phyloP scores from a whole-genome alignment of 2,329 filamentous ascomycete species.

The Pseudogymnoascus sp. region DNA sequence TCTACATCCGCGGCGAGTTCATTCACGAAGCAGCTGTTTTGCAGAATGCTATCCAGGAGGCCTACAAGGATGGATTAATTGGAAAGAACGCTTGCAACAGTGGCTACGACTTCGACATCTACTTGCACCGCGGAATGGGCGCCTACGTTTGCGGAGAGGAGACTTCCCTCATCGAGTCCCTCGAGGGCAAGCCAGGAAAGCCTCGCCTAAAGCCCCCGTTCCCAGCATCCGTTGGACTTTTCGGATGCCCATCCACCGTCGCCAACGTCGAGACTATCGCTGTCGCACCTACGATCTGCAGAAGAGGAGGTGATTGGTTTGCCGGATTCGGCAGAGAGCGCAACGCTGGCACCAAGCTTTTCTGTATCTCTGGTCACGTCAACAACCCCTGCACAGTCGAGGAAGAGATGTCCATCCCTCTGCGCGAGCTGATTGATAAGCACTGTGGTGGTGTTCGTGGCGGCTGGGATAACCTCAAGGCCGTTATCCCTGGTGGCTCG shows the following conservation, averaged over 20 bases:
- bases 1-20: conserved; percentile 98
- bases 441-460: conserved; percentile 95
- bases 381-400: conserved; percentile 98
- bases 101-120: conserved; percentile 97
- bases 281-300: conserved; percentile 90
- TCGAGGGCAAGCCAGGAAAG: conserved; percentile 98
- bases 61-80: conserved; percentile 87
- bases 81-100: conserved; percentile 97
- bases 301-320: conserved; percentile 89
- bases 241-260: conserved; percentile 95
- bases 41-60: conserved; percentile 94
- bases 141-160: conserved; percentile 98
- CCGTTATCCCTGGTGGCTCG: conserved; percentile 90
- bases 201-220: conserved; percentile 97
- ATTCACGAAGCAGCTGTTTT: conserved; percentile 90
- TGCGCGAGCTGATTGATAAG: conserved; percentile 93
- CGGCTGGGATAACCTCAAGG: conserved; percentile 95
- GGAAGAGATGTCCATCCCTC: conserved; percentile 97
- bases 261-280: conserved; percentile 97
- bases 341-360: conserved; percentile 95
- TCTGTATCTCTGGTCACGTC: conserved; percentile 96
- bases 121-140: conserved; percentile 90
- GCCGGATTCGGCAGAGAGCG: conserved; percentile 88
- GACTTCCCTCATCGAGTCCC: conserved; percentile 93
- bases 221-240: conserved; percentile 92